Base-by-base conservation (phyloP, 768 basidiomycete species). In the Kwoniella heveanensis region DNA sequence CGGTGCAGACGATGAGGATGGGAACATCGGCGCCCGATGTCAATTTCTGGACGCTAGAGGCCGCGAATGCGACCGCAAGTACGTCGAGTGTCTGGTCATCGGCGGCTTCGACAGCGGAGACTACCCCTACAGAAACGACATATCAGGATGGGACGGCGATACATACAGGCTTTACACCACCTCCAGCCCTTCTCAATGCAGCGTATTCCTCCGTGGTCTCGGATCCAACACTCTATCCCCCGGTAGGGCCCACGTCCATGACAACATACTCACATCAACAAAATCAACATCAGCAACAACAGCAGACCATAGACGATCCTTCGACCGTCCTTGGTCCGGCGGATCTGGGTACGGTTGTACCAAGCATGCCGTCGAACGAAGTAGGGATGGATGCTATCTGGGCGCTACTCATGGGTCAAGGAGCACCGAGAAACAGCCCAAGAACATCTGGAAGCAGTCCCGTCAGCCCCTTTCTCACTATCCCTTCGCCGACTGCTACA, bases 391-490 rank as follows among this genome's bases (percentile, higher is more conserved):
- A 60, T 8, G 36, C 58, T 4, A 25, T 60, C n/a, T 52, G 47
- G 47, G 36, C 48, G 4, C 22, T 60, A 6, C 27, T 60, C 13
- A 51, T 60, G 24, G 58, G 58, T 60, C 57, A 47, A 17, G 48
- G 46, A 19, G 19, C 10, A 10, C 22, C 48, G 48, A 10, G 22
- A 19, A 44, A 44, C 39, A 44, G 39, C 15, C 48, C 48, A 6
- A 49, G 48, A 49, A 2, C 22, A 47, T 2, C 30, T 12, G 25
- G 21, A 19, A 55, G 36, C 25, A 55, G 22, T 22, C 37, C 54
- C 30, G 15, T 55, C 12, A 58, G 46, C 47, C 57, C 57, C 1
- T 29, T 57, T 17, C 46, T 57, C 46, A 47, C 39, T 19, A 46
- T 57, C 19, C 56, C 56, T 57, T 57, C 57, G 25, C 47, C 57